Conservation (phyloP, 768 basidiomycete species). For the Fomitopsis serialis region DNA sequence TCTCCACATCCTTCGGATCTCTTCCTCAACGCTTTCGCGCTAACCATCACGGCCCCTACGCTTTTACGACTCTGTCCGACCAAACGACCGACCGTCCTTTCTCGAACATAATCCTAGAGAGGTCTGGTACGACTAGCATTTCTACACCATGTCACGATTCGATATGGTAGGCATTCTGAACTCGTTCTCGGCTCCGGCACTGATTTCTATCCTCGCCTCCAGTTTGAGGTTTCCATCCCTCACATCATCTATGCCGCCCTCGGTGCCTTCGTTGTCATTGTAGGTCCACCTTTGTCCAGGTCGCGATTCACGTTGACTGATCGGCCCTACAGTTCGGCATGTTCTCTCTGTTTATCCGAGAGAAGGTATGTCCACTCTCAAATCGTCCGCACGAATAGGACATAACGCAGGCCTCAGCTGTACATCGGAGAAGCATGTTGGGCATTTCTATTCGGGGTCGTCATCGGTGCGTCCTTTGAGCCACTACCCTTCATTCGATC, state of each 20-base stretch:
- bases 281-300: slow-evolving; percentile 26
- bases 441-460: slow-evolving; percentile 91
- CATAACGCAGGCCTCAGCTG: slow-evolving; percentile 36
- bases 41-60: not conserved
- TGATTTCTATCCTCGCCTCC: not conserved
- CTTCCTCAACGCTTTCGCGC: not conserved
- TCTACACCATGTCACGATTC: not conserved
- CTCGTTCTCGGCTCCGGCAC: not conserved
- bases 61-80: not conserved
- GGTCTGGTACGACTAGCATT: not conserved
- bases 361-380: slow-evolving; percentile 43
- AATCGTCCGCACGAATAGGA: not conserved
- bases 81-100: not conserved
- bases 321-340: slow-evolving; percentile 69
- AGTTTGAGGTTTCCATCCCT: slow-evolving; percentile 60
- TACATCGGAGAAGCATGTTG: slow-evolving; percentile 97
- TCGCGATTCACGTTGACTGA: not conserved
- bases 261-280: slow-evolving; percentile 77
- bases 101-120: not conserved
- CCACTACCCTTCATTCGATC: not conserved
- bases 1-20: slow-evolving; percentile 3
- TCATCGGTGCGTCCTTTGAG: slow-evolving; percentile 54
- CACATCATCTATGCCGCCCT: slow-evolving; percentile 78
- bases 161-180: not conserved
- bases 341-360: slow-evolving; percentile 89